phyloP scores from a whole-genome alignment of 768 basidiomycete genomes.

The Rhodotorula sphaerocarpa region DNA sequence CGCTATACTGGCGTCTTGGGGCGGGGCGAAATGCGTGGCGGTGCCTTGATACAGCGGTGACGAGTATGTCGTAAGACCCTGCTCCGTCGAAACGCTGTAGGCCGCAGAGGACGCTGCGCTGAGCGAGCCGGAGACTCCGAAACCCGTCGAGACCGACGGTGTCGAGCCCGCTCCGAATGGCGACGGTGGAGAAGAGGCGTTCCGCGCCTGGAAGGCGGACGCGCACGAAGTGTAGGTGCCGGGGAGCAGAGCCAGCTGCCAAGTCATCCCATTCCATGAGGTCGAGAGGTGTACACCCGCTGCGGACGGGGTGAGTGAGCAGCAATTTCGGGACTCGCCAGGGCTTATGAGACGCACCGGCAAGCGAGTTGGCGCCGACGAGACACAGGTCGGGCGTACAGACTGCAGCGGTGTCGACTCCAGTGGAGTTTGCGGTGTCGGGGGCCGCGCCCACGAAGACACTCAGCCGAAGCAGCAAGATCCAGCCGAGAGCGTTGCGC shows the following conservation, averaged over 20 bases:
- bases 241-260: slow-evolving; percentile 26
- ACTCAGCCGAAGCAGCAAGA: background rate
- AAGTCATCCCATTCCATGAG: slow-evolving; percentile 10
- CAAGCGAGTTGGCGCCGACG: slow-evolving; percentile 20
- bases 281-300: slow-evolving; percentile 13
- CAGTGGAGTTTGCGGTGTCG: background rate
- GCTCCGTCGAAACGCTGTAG: slow-evolving; percentile 51
- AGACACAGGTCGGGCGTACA: slow-evolving; percentile 29
- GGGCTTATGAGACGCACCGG: slow-evolving; percentile 10
- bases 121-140: slow-evolving; percentile 51
- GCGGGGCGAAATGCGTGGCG: slow-evolving; percentile 55
- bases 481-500: background rate
- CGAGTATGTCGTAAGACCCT: slow-evolving; percentile 62
- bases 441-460: background rate
- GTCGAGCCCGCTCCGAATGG: background rate
- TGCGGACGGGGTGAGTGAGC: background rate
- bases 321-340: too few relatives aligned
- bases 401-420: slow-evolving; percentile 5
- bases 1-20: slow-evolving; percentile 41
- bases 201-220: slow-evolving; percentile 14
- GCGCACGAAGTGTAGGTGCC: slow-evolving; percentile 29
- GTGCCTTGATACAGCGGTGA: slow-evolving; percentile 59
- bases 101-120: slow-evolving; percentile 44
- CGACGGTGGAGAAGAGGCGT: slow-evolving; percentile 7
- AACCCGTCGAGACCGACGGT: slow-evolving; percentile 39